Evolutionary conservation across 2,329 filamentous ascomycete genomes (phyloP), one percentile per base, ranked within the genome.

Genomic region (Colletotrichum coccodes): DNA sequence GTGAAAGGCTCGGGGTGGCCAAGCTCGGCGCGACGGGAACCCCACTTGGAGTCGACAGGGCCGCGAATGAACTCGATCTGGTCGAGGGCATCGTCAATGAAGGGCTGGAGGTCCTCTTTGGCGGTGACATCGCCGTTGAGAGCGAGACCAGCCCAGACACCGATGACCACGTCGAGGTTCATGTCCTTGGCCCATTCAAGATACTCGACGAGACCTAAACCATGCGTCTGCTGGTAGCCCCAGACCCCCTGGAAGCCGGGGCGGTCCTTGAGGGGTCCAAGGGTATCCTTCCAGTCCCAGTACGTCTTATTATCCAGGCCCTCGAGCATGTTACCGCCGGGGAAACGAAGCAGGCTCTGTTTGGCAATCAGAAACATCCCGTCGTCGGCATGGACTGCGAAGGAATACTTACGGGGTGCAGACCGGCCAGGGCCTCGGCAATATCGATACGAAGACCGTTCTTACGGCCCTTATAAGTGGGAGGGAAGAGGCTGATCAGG

Each of bases 21-120:
- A 3, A 90, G 82, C 49, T 84, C 78, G 7, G 88, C 89, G 21
- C 90, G 87, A 7, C 84, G 77, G 4, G 84, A 81, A 16, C 90
- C 90, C 81, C 87, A 91, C 28, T 82, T 83, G 1, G 87, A 87
- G 52, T 82, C 79, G 1, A 79, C 75, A 42, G 85, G 79, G 3
- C 90, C 89, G 12, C 84, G 82, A 38, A 91, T 82, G 76, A 91
- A 91, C 75, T 92, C 89, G 50, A 92, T 84, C 75, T 91, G 83
- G 74, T 91, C 81, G 4, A 91, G 81, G 2, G 87, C 89, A 65
- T 89, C 86, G 49, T 91, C 83, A 42, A 92, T 84, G 70, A 85
- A 88, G 6, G 81, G 81, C 52, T 86, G 79, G 2, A 91, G 79
- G n/a, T 87, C 81, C 5, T 82, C 79, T 53, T 87, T 77, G 3